Base-by-base conservation (phyloP, 1,284 basidiomycete genomes). In the Leccinum pachyderme region DNA sequence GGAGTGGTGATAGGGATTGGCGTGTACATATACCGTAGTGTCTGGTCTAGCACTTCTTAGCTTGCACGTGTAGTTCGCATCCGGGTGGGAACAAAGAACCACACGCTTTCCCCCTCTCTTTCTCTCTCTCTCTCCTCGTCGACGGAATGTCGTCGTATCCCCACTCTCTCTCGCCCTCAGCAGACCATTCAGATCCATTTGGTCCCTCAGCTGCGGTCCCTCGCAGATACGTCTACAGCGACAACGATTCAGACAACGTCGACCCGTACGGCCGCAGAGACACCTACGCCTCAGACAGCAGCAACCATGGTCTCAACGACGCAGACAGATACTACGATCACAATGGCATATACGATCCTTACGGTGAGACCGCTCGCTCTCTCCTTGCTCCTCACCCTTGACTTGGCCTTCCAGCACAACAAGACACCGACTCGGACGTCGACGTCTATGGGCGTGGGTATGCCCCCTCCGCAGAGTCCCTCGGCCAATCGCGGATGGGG, bases 361-460 rank as follows among this genome's bases (percentile, higher is more conserved):
- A 89, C 72, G 79, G 86, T 73, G 49, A 61, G 81, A 18, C 18
- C 71, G 32, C 13, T 24, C 47, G 56, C 47, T 52, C 28, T 49
- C 5, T 43, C 7, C 15, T 44, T 24, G 39, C 55, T 2, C 1
- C 18, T 25, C 4, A 2, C 48, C 59, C 46, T 60, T 64, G 59
- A 64, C 59, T 59, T 65, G 61, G 59, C 53, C 62, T 60, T 57
- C 61, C 55, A 75, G 75, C 83, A 70, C 86, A 75, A 73, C 81
- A 68, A 68, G 89, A 92, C 71, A 86, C 85, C 43, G 88, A 91
- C 70, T 89, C 87, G 15, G 88, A 91, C 60, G 79, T 80, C 47
- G 88, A 90, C 67, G 79, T 84, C 52, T 89, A 90, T 65, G 81
- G 77, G 6, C 82, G 83, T 60, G 82, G 82, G 47, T 83, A 86